These are phyloP conservation scores for Carallia brachiata DNA, from an alignment of 345 rosid genomes.

Conservation along the genomic window DNA sequence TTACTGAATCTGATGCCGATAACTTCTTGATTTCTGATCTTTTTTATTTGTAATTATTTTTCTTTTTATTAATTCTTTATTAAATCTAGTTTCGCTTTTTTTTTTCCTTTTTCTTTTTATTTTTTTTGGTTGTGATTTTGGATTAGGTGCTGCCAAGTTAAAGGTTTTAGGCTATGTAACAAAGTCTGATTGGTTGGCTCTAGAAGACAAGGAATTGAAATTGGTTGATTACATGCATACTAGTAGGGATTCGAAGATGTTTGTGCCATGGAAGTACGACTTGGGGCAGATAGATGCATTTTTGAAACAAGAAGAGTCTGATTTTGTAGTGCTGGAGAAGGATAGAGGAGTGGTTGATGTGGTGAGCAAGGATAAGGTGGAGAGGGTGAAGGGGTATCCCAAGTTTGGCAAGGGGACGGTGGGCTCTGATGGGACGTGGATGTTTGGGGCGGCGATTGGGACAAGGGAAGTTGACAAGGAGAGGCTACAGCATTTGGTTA, in stretches of 20 bases:
- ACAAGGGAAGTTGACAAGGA: constrained; percentile 75
- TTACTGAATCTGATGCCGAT: constrained; percentile 34
- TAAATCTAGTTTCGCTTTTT: background rate
- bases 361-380: constrained; percentile 60
- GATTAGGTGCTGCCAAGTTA: constrained; percentile 41
- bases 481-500: constrained; percentile 74
- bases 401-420: constrained; percentile 59
- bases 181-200: constrained; percentile 47
- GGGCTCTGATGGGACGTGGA: constrained; percentile 72
- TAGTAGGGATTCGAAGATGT: constrained; percentile 31
- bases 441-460: constrained; percentile 92
- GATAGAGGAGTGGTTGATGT: constrained; percentile 64
- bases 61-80: background rate
- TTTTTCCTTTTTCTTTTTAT: no score
- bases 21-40: background rate
- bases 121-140: background rate
- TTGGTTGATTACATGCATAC: constrained; percentile 56
- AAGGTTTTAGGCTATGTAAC: constrained; percentile 59
- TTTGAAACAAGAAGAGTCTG: constrained; percentile 40
- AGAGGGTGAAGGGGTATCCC: constrained; percentile 67
- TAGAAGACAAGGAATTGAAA: constrained; percentile 50
- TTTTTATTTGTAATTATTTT: no score
- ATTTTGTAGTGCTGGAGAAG: constrained; percentile 55
- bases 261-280: constrained; percentile 55
- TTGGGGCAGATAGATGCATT: constrained; percentile 43